Conservation (phyloP, 2,329 filamentous ascomycete genomes). For the Plenodomus tracheiphilus region DNA sequence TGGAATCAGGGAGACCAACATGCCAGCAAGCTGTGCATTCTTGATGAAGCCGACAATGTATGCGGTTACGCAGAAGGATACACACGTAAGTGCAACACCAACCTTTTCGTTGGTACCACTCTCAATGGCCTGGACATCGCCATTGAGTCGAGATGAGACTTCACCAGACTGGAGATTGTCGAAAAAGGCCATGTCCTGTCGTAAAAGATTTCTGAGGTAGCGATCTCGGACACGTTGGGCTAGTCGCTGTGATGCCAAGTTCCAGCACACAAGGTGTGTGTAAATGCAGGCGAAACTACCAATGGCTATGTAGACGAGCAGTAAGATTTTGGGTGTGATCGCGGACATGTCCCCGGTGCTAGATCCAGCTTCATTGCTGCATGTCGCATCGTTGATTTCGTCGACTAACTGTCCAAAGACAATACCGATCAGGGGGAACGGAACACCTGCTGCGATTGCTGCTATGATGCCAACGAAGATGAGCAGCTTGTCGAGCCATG, state of each 20-base stretch:
- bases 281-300: constrained; percentile 68
- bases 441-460: constrained; percentile 62
- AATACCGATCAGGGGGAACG: constrained; percentile 66
- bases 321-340: constrained; percentile 62
- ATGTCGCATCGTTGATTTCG: constrained; percentile 62
- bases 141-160: constrained; percentile 65
- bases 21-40: constrained; percentile 63
- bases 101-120: constrained; percentile 72
- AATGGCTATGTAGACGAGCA: constrained; percentile 66
- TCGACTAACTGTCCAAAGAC: constrained; percentile 67
- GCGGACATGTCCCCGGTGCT: constrained; percentile 43
- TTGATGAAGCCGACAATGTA: constrained; percentile 70
- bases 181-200: constrained; percentile 66
- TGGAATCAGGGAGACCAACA: constrained; percentile 65
- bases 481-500: constrained; percentile 44
- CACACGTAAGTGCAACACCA: constrained; percentile 63
- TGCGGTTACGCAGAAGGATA: constrained; percentile 68
- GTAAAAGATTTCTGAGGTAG: constrained; percentile 62
- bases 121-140: constrained; percentile 68
- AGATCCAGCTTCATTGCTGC: constrained; percentile 39
- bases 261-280: constrained; percentile 66
- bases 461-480: constrained; percentile 45
- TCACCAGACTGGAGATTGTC: constrained; percentile 66
- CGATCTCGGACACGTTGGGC: constrained; percentile 64
- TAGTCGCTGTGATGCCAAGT: constrained; percentile 64